phyloP scores from a whole-genome alignment of 352 stramenopile genomes.

The Globisporangium nodosum region DNA sequence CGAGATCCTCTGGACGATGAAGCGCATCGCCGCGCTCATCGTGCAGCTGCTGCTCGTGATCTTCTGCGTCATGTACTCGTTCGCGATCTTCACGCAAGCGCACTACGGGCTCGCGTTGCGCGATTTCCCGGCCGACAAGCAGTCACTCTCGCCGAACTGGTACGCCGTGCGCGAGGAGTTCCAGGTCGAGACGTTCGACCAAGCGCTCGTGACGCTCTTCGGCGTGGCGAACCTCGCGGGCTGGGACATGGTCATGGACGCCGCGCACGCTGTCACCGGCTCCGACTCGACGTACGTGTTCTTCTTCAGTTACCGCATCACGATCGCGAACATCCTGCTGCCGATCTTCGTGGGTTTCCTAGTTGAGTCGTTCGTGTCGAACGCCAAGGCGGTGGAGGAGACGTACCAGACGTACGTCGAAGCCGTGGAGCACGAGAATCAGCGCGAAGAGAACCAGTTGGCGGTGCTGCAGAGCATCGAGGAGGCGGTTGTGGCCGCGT shows the following conservation, averaged over 20 bases:
- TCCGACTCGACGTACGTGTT: slow-evolving; percentile 65
- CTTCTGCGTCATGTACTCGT: slow-evolving; percentile 81
- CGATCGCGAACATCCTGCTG: slow-evolving; percentile 77
- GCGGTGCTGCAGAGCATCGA: slow-evolving; percentile 45
- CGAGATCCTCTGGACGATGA: slow-evolving; percentile 82
- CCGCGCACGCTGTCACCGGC: slow-evolving; percentile 56
- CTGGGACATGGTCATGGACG: slow-evolving; percentile 81
- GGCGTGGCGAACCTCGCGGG: slow-evolving; percentile 65
- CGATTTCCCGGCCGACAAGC: slow-evolving; percentile 43
- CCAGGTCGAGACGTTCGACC: slow-evolving; percentile 71
- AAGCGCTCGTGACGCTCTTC: slow-evolving; percentile 76
- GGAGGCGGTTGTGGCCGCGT: neutral
- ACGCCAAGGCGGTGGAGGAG: slow-evolving; percentile 63
- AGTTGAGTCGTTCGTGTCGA: slow-evolving; percentile 79
- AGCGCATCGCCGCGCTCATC: slow-evolving; percentile 75
- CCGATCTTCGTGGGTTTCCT: slow-evolving; percentile 86
- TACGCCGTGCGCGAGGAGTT: slow-evolving; percentile 70
- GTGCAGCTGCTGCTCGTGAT: slow-evolving; percentile 78
- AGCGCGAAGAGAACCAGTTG: slow-evolving; percentile 48
- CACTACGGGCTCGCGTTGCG: slow-evolving; percentile 65
- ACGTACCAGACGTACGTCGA: slow-evolving; percentile 62
- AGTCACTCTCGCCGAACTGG: slow-evolving; percentile 49
- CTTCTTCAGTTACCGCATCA: slow-evolving; percentile 81
- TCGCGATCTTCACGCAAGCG: slow-evolving; percentile 73
- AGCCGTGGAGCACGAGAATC: slow-evolving; percentile 13